Evolutionary conservation across 2,329 filamentous ascomycete genomes (phyloP).

Genomic region (Trichoderma atrobrunneum): DNA sequence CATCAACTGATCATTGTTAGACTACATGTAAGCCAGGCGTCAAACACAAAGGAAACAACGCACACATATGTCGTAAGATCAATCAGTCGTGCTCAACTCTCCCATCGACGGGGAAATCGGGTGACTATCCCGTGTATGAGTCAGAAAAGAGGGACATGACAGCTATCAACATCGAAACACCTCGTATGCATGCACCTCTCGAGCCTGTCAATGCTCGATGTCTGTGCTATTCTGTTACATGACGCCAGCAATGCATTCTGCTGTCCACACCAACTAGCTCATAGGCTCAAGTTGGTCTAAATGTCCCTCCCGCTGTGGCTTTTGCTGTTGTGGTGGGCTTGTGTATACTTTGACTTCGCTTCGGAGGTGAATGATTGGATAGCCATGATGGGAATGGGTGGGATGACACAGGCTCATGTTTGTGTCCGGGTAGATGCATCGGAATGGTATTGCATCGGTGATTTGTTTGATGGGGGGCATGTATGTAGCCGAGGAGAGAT

Average conservation of each 20-base stretch:
- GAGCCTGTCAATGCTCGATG: not conserved
- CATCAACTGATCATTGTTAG: not conserved
- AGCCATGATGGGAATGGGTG: not conserved
- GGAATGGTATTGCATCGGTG: conserved; percentile 2
- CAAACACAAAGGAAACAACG: not conserved
- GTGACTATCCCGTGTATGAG: not conserved
- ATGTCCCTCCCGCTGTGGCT: not conserved
- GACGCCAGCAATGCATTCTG: not conserved
- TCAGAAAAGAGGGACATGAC: not conserved
- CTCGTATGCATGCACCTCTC: not conserved
- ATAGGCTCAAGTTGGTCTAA: not conserved
- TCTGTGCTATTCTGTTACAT: not conserved
- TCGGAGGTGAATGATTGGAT: not conserved
- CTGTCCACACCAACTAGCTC: not conserved
- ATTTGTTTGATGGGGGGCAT: not conserved
- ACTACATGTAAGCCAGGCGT: not conserved
- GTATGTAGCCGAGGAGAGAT: not conserved
- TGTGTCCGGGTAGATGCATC: conserved; percentile 11
- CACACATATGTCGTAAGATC: not conserved
- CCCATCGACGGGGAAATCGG: not conserved
- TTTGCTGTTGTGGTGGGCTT: not conserved
- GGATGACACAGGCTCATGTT: not conserved
- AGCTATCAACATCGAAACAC: not conserved
- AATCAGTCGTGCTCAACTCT: not conserved
- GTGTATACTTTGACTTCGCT: not conserved